phyloP scores from a whole-genome alignment of 169 alveolate species.

The Besnoitia besnoiti region DNA sequence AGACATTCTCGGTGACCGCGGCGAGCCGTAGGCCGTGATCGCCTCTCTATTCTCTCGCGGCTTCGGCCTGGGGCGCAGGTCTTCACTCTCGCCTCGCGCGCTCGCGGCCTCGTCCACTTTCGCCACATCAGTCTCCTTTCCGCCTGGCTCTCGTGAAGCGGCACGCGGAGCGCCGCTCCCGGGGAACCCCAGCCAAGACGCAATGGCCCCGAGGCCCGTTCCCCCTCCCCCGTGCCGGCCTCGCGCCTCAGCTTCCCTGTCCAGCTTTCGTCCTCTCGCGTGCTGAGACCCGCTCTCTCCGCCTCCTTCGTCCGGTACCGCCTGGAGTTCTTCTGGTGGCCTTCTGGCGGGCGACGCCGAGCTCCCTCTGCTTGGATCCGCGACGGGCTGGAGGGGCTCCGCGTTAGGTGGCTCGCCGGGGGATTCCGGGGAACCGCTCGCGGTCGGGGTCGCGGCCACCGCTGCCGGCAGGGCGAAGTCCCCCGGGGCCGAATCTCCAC shows the following conservation, averaged over 20 bases:
- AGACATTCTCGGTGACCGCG: background rate
- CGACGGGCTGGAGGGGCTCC: no score
- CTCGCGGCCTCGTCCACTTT: no score
- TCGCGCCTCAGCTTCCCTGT: background rate
- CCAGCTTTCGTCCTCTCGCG: background rate
- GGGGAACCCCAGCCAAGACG: background rate
- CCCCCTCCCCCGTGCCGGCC: background rate
- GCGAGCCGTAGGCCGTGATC: background rate
- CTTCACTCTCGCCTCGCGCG: background rate
- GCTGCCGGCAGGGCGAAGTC: background rate
- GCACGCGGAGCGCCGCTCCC: background rate
- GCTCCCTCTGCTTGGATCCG: no score
- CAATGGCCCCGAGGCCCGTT: background rate
- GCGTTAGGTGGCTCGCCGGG: no score
- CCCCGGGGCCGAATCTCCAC: background rate
- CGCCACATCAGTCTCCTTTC: background rate
- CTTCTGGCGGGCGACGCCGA: background rate
- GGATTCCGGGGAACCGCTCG: background rate
- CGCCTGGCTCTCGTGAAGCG: background rate
- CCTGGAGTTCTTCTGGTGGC: background rate
- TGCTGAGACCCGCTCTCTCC: background rate
- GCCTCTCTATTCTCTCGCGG: background rate
- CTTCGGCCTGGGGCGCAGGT: no score
- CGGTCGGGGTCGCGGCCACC: background rate
- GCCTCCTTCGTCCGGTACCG: background rate